These are phyloP conservation scores for Rhizopus stolonifer DNA, from an alignment of 371 early-diverging fungal genomes.

Conservation along the genomic window DNA sequence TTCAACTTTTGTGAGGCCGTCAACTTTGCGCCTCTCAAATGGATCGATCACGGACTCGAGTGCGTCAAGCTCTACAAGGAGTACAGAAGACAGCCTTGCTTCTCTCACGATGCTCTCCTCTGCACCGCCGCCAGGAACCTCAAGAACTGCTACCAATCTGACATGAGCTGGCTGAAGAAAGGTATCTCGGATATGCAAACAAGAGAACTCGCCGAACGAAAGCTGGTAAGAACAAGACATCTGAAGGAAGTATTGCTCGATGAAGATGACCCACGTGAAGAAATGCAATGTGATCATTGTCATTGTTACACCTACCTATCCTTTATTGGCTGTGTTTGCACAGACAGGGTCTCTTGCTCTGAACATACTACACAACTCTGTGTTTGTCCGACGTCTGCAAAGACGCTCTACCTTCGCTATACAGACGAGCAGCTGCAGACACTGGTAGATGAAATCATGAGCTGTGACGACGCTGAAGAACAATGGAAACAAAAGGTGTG, in stretches of 20 bases:
- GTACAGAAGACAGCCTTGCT: constrained; percentile 83
- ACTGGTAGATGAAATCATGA: constrained; percentile 26
- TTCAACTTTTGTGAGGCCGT: constrained; percentile 97
- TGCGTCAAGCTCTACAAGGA: constrained; percentile 81
- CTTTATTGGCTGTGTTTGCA: constrained; percentile 65
- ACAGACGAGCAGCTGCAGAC: constrained; percentile 54
- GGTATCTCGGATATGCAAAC: constrained; percentile 58
- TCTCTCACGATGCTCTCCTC: constrained; percentile 91
- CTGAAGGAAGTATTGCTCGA: constrained; percentile 36
- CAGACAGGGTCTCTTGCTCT: constrained; percentile 58
- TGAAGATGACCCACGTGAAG: constrained; percentile 43
- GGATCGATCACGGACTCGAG: constrained; percentile 82
- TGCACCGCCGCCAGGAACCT: constrained; percentile 57
- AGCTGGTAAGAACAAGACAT: constrained; percentile 38
- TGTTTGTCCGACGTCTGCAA: constrained; percentile 44
- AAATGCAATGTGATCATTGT: constrained; percentile 71
- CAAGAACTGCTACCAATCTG: constrained; percentile 39
- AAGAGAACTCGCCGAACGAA: constrained; percentile 59
- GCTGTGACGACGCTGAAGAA: constrained; percentile 25
- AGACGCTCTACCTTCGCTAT: constrained; percentile 52
- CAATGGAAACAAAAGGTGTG: constrained; percentile 49
- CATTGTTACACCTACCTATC: constrained; percentile 75
- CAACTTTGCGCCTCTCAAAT: constrained; percentile 92
- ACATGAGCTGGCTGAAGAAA: constrained; percentile 50
- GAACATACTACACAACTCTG: constrained; percentile 63